Conservation (phyloP, 768 basidiomycete species). For the Trametes sanguinea region DNA sequence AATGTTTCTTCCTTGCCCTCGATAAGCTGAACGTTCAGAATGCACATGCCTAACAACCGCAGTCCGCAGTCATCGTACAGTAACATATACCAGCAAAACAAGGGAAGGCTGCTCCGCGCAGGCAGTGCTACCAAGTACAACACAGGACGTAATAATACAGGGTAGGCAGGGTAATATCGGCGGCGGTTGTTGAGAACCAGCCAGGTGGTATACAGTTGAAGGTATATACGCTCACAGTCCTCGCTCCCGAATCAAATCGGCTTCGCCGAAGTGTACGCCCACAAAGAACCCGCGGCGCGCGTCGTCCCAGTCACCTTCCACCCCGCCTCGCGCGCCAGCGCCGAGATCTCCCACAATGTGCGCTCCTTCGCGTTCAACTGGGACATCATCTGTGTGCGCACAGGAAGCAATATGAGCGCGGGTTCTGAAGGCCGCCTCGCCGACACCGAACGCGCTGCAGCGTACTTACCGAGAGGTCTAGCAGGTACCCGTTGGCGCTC, state of each 20-base stretch:
- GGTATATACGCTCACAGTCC: not conserved
- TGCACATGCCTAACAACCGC: too few relatives aligned
- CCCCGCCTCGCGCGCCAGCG: constrained; percentile 54
- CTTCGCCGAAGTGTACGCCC: constrained; percentile 13
- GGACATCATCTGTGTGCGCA: not conserved
- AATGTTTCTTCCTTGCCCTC: too few relatives aligned
- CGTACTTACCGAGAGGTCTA: constrained; percentile 14
- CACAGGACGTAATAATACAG: too few relatives aligned
- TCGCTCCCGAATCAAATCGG: not conserved
- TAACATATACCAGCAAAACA: too few relatives aligned
- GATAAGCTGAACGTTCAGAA: too few relatives aligned
- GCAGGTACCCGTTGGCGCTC: constrained; percentile 10
- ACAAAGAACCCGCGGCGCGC: constrained; percentile 42
- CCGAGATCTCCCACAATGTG: constrained; percentile 59
- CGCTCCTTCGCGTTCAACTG: constrained; percentile 74
- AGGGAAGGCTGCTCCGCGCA: too few relatives aligned
- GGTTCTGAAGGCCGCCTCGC: not conserved
- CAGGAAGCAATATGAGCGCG: not conserved
- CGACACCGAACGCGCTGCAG: too few relatives aligned
- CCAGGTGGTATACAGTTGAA: not conserved
- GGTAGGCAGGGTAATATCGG: not conserved
- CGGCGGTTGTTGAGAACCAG: constrained; percentile 2
- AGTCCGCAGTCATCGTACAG: too few relatives aligned
- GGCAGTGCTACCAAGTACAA: too few relatives aligned
- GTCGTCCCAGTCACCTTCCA: constrained; percentile 63